phyloP scores from a whole-genome alignment of 805 yeast genomes.

The Cyberlindnera mrakii region DNA sequence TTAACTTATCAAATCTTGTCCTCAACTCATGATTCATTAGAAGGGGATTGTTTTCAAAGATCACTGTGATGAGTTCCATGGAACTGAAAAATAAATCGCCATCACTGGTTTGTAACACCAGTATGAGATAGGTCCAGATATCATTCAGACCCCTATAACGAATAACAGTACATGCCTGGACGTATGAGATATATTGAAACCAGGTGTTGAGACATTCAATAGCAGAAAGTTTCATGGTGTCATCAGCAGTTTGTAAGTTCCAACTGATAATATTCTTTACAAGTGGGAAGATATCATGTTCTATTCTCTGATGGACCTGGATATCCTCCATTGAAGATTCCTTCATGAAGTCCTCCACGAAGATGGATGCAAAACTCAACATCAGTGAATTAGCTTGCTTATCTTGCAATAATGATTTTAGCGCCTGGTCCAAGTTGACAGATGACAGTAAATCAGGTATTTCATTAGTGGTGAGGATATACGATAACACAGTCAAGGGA shows the following conservation, averaged over 20 bases:
- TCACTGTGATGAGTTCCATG: slow-evolving; percentile 15
- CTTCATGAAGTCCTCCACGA: slow-evolving; percentile 47
- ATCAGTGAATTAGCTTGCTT: slow-evolving; percentile 14
- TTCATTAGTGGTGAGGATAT: slow-evolving; percentile 11
- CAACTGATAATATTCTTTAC: slow-evolving; percentile 19
- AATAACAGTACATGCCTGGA: slow-evolving; percentile 22
- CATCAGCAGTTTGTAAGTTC: slow-evolving; percentile 11
- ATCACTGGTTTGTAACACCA: slow-evolving; percentile 8
- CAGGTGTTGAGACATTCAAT: slow-evolving; percentile 29
- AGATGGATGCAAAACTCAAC: slow-evolving; percentile 35
- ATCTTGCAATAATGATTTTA: slow-evolving; percentile 6
- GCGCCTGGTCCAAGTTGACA: slow-evolving; percentile 7
- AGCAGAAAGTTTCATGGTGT: slow-evolving; percentile 14
- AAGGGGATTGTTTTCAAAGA: slow-evolving; percentile 25
- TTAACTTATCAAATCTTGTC: slow-evolving; percentile 17
- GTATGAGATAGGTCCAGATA: slow-evolving; percentile 12
- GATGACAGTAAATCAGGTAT: slow-evolving; percentile 4
- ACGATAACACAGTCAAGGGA: slow-evolving; percentile 31
- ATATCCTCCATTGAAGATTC: slow-evolving; percentile 22
- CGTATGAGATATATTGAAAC: slow-evolving; percentile 32
- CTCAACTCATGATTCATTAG: slow-evolving; percentile 17
- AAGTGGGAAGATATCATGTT: slow-evolving; percentile 28
- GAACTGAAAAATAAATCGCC: slow-evolving; percentile 7
- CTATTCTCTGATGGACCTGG: slow-evolving; percentile 34
- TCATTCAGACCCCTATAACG: slow-evolving; percentile 21